phyloP scores from a whole-genome alignment of 352 stramenopile species.

The Globisporangium abappressorium region DNA sequence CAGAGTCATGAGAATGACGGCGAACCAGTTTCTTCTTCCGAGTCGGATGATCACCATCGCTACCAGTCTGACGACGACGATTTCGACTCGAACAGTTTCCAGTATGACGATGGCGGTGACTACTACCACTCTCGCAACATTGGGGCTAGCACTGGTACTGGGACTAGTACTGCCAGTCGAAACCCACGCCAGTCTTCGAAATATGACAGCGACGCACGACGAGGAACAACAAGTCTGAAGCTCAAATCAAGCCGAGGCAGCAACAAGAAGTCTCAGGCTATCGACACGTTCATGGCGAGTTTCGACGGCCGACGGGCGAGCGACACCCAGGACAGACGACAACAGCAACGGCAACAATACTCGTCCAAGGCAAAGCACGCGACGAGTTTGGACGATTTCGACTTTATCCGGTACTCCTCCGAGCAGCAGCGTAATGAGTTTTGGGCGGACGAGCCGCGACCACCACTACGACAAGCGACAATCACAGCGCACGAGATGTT shows the following conservation, averaged over 20 bases:
- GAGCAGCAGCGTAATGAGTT: conserved; percentile 9
- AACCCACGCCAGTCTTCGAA: background rate
- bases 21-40: conserved; percentile 5
- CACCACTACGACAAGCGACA: background rate
- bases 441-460: background rate
- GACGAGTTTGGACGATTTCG: conserved; percentile 43
- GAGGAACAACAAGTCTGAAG: background rate
- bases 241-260: background rate
- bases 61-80: conserved; percentile 5
- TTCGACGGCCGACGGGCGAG: background rate
- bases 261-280: conserved; percentile 1
- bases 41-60: conserved; percentile 7
- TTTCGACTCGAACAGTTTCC: conserved; percentile 15
- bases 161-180: background rate
- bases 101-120: conserved; percentile 20
- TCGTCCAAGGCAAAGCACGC: background rate
- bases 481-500: background rate
- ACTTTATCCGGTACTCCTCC: conserved; percentile 18
- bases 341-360: background rate
- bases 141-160: background rate
- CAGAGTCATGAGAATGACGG: background rate
- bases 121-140: conserved; percentile 11
- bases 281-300: conserved; percentile 15
- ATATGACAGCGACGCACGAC: background rate
- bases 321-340: background rate